These are phyloP conservation scores for Asterochloris sp. DNA, from an alignment of 139 green algal species.

Conservation along the genomic window DNA sequence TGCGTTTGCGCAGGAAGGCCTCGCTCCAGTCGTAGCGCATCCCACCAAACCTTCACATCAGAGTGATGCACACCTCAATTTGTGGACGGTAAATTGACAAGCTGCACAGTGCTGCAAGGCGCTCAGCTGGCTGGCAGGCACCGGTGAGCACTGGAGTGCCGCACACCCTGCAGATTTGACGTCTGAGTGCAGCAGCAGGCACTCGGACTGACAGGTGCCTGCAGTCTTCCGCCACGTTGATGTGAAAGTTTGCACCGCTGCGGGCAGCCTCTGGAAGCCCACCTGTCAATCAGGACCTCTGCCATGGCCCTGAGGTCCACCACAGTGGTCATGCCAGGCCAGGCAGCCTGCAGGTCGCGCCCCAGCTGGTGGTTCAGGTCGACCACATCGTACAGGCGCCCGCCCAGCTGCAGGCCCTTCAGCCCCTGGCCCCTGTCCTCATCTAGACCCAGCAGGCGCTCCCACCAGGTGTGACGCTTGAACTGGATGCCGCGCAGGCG, in stretches of 20 bases:
- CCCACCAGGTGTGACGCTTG: background rate
- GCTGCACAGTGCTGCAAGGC: background rate
- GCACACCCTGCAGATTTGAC: background rate
- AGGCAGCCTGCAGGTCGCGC: background rate
- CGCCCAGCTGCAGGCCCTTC: background rate
- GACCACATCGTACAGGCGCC: no score
- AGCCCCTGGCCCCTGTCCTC: background rate
- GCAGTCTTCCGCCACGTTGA: no score
- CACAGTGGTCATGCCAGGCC: no score
- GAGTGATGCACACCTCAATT: no score
- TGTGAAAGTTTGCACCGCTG: no score
- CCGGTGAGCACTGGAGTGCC: background rate
- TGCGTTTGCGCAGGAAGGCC: background rate
- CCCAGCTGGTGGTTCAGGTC: no score
- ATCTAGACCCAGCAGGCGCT: background rate
- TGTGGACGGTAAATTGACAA: background rate
- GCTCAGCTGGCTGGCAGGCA: background rate
- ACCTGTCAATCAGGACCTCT: no score
- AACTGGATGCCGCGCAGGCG: background rate
- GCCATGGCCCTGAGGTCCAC: no score
- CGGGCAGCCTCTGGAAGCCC: no score
- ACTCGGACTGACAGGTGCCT: no score
- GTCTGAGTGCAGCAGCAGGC: background rate
- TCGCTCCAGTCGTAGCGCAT: constrained; percentile 2
- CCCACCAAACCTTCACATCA: constrained; percentile 5